Conservation (phyloP, 2,329 filamentous ascomycete genomes). For the Tolypocladium endophyticum region DNA sequence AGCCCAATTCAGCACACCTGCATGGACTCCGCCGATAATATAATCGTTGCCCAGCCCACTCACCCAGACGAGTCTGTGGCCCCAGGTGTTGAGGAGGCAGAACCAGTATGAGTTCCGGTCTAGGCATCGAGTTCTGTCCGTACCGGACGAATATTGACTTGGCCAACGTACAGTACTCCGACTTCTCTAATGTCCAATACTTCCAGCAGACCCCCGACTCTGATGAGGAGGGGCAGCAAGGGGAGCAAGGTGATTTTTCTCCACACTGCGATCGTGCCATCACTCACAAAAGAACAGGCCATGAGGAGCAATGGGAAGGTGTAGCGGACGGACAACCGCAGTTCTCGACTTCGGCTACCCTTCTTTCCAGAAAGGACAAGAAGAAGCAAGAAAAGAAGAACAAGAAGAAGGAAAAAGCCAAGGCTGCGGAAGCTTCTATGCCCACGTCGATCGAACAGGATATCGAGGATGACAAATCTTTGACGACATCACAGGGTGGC, state of each 20-base stretch:
- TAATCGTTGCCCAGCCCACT: conserved; percentile 17
- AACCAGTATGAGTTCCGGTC: conserved; percentile 31
- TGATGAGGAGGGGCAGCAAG: conserved; percentile 23
- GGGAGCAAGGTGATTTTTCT: conserved; percentile 6
- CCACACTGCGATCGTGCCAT: neutral
- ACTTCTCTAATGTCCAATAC: conserved; percentile 33
- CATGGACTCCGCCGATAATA: conserved; percentile 21
- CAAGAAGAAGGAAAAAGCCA: conserved; percentile 9
- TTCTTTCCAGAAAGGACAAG: conserved; percentile 6
- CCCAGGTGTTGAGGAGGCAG: conserved; percentile 15
- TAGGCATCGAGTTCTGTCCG: conserved; percentile 26
- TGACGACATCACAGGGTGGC: conserved; percentile 6
- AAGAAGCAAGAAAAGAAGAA: conserved; percentile 11
- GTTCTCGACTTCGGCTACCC: neutral
- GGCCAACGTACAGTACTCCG: conserved; percentile 27
- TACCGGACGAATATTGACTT: conserved; percentile 27
- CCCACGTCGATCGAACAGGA: conserved; percentile 6
- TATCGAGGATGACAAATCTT: conserved; percentile 4
- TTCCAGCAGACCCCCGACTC: conserved; percentile 26
- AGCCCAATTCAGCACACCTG: conserved; percentile 19
- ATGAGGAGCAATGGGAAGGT: neutral
- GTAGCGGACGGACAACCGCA: conserved; percentile 1
- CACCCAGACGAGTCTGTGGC: conserved; percentile 9
- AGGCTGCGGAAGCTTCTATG: neutral
- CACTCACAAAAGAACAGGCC: neutral